A percentile compares a stretch with the other conserved stretches of the same genome.
phyloP scores from a whole-genome alignment of 1,284 basidiomycete species.

The Boletellus sp. region DNA sequence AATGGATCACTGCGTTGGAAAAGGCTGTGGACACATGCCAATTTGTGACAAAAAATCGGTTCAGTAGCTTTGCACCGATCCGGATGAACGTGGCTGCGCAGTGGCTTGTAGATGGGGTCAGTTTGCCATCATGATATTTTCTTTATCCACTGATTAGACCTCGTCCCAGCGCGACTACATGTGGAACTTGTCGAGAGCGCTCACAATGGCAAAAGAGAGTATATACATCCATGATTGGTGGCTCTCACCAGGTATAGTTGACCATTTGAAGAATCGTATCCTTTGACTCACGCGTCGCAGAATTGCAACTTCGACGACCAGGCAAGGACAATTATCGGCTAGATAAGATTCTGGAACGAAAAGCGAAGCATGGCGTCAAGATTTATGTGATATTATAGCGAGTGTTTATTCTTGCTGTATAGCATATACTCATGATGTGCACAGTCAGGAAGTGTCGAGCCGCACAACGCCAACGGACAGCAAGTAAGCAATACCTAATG shows the following conservation, averaged over 20 bases:
- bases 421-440: slow-evolving; percentile 1
- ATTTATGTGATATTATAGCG: slow-evolving; percentile 95
- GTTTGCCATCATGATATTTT: slow-evolving; percentile 25
- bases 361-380: slow-evolving; percentile 95
- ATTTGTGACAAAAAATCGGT: slow-evolving; percentile 82
- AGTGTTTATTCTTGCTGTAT: slow-evolving; percentile 24
- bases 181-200: slow-evolving; percentile 95
- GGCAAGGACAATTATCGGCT: slow-evolving; percentile 85
- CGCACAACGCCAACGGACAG: slow-evolving; percentile 92
- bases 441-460: slow-evolving; percentile 94
- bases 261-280: background rate
- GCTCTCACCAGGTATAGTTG: slow-evolving; percentile 70
- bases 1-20: slow-evolving; percentile 94
- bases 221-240: slow-evolving; percentile 98
- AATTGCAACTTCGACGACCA: slow-evolving; percentile 82
- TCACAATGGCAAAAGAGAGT: slow-evolving; percentile 84
- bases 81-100: slow-evolving; percentile 91
- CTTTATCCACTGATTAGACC: background rate
- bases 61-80: slow-evolving; percentile 93
- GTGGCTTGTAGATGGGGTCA: slow-evolving; percentile 97
- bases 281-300: slow-evolving; percentile 35
- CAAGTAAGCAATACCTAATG: slow-evolving; percentile 51
- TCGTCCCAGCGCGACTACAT: slow-evolving; percentile 81
- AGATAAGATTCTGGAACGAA: slow-evolving; percentile 85
- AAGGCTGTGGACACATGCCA: slow-evolving; percentile 75